These are phyloP conservation scores for Mercurialis annua DNA, from an alignment of 345 rosid species.

Conservation along the genomic window DNA sequence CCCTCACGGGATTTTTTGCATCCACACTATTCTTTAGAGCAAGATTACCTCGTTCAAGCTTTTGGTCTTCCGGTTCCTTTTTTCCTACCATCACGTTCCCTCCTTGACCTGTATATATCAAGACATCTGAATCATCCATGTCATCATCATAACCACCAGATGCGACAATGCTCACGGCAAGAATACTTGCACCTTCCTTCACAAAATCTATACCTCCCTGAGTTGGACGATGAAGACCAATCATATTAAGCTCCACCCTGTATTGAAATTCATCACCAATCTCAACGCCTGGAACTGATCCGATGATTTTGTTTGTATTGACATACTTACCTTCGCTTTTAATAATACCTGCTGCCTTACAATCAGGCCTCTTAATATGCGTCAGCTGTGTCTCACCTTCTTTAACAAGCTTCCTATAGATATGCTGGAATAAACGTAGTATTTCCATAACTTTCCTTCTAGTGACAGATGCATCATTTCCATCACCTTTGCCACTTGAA, in stretches of 20 bases:
- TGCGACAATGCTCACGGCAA: conserved; percentile 74
- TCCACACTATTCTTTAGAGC: conserved; percentile 57
- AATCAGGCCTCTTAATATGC: conserved; percentile 50
- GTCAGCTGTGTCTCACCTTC: conserved; percentile 61
- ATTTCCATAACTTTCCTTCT: conserved; percentile 77
- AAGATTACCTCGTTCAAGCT: conserved; percentile 64
- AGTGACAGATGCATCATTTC: conserved; percentile 24
- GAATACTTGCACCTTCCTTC: conserved; percentile 28
- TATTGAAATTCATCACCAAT: conserved; percentile 84
- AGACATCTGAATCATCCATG: conserved; percentile 51
- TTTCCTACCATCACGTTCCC: conserved; percentile 57
- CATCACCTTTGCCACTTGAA: conserved; percentile 22
- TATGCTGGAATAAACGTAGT: conserved; percentile 64
- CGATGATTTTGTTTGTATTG: conserved; percentile 48
- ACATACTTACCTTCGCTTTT: conserved; percentile 45
- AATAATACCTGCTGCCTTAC: conserved; percentile 53
- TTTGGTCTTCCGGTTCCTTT: conserved; percentile 70
- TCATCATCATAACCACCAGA: conserved; percentile 70
- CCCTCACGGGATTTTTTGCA: conserved; percentile 55
- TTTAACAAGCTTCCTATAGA: conserved; percentile 65
- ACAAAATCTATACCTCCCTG: conserved; percentile 78
- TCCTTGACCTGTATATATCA: conserved; percentile 77
- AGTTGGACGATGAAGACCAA: conserved; percentile 67
- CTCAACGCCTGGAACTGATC: conserved; percentile 74
- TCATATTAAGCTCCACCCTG: conserved; percentile 60